Evolutionary conservation across 805 yeast species (phyloP).

Genomic region (Metschnikowia similis): DNA sequence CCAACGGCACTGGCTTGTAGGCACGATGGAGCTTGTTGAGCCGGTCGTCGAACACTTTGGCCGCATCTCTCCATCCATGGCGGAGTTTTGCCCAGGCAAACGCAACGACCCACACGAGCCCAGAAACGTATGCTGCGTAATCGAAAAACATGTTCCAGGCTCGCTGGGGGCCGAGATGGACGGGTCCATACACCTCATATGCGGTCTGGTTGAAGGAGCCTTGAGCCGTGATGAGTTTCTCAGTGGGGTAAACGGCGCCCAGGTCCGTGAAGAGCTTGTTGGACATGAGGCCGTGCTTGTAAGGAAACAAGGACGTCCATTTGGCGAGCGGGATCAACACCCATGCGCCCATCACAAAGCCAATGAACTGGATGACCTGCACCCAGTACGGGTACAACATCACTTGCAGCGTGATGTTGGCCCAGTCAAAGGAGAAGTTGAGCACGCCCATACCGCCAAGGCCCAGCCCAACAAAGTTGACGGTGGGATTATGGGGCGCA

Average conservation of each 20-base stretch:
- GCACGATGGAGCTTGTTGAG: conserved; percentile 37
- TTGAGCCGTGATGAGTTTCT: conserved; percentile 36
- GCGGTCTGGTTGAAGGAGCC: conserved; percentile 43
- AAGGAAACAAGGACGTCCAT: conserved; percentile 33
- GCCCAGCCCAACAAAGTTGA: conserved; percentile 49
- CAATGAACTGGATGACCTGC: conserved; percentile 44
- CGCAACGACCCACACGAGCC: conserved; percentile 41
- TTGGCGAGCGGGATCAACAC: conserved; percentile 44
- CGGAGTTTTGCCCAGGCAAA: conserved; percentile 27
- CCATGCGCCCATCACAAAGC: conserved; percentile 48
- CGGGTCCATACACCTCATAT: conserved; percentile 42
- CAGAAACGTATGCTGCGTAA: conserved; percentile 49
- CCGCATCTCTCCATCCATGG: conserved; percentile 7
- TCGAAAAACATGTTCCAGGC: conserved; percentile 51
- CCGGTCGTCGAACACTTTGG: conserved; percentile 34
- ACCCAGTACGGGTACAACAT: conserved; percentile 53
- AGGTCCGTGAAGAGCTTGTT: conserved; percentile 34
- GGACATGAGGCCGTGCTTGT: conserved; percentile 44
- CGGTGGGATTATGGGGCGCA: conserved; percentile 37
- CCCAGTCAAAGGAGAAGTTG: conserved; percentile 49
- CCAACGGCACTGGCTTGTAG: conserved; percentile 40
- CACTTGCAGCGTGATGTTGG: conserved; percentile 47
- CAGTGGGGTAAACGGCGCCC: conserved; percentile 42
- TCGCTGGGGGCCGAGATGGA: conserved; percentile 45
- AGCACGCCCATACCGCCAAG: conserved; percentile 50